These are phyloP conservation scores for Hypoxylon rickii DNA, from an alignment of 495 filamentous ascomycete genomes.

Conservation along the genomic window DNA sequence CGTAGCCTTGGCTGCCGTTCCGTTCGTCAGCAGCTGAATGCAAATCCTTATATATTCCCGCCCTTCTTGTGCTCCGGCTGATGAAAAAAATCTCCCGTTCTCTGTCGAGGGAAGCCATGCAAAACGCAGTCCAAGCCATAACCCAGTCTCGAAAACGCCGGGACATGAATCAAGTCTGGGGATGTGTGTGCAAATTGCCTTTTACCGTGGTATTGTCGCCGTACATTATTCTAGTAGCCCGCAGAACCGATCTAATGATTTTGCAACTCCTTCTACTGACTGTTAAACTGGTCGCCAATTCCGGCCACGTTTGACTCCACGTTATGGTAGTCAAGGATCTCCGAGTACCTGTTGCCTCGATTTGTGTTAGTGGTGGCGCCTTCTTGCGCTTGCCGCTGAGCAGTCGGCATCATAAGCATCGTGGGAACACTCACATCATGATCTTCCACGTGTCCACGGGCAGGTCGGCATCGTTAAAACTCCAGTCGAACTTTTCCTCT, in stretches of 20 bases:
- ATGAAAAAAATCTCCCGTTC: constrained; percentile 11
- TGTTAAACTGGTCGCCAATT: constrained; percentile 46
- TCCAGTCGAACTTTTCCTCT: constrained; percentile 99
- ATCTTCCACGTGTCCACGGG: constrained; percentile 99
- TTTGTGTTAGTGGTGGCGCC: constrained; percentile 29
- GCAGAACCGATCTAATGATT: constrained; percentile 19
- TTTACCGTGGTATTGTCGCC: constrained; percentile 30
- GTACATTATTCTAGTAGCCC: constrained; percentile 27
- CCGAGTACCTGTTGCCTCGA: constrained; percentile 81
- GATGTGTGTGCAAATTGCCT: constrained; percentile 18
- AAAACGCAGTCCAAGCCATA: constrained; percentile 28
- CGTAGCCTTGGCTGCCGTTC: constrained; percentile 12
- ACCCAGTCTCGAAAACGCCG: constrained; percentile 40
- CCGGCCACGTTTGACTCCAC: constrained; percentile 63
- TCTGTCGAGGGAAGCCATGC: constrained; percentile 19
- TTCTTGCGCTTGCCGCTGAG: neutral
- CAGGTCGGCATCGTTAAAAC: constrained; percentile 98
- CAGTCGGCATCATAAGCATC: constrained; percentile 26
- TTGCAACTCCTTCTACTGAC: constrained; percentile 39
- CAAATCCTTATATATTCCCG: constrained; percentile 30
- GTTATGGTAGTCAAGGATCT: constrained; percentile 99
- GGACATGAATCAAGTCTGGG: constrained; percentile 31
- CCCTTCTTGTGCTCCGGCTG: constrained; percentile 23
- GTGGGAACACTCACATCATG: constrained; percentile 79
- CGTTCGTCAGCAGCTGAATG: constrained; percentile 20